Conservation (phyloP, 306 rosid species). For the Cucumis melo region DNA sequence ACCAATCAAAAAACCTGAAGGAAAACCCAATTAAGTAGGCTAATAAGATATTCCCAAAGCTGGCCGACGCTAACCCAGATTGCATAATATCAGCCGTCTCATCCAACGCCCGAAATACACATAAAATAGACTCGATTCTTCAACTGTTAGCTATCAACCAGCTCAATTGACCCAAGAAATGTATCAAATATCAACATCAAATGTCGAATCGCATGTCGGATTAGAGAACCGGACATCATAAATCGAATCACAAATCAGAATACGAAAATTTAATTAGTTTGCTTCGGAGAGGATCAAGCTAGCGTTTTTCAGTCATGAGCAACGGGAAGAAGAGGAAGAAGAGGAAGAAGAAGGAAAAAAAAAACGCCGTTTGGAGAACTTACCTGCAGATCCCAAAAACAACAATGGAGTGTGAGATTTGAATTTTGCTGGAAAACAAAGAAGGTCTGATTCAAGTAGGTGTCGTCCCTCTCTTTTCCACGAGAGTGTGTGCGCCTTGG, state of each 20-base stretch:
- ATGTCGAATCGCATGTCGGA: not conserved
- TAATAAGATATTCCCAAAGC: not conserved
- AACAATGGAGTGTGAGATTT: slow-evolving; percentile 2
- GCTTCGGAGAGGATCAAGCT: not conserved
- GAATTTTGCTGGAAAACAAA: slow-evolving; percentile 3
- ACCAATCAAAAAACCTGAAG: not conserved
- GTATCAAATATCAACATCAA: not conserved
- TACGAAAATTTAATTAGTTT: not conserved
- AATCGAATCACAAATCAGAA: not conserved
- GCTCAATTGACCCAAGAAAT: not conserved
- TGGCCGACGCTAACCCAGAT: not conserved
- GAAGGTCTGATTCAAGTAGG: not conserved
- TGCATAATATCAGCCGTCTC: not conserved
- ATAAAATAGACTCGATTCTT: not conserved
- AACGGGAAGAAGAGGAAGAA: not conserved
- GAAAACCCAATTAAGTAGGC: not conserved
- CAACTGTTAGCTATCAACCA: not conserved
- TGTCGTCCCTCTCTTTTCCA: not conserved
- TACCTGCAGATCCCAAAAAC: slow-evolving; percentile 5
- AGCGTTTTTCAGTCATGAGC: not conserved
- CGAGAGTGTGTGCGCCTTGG: not conserved
- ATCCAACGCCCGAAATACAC: not conserved
- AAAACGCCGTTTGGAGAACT: not conserved
- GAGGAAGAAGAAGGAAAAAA: not conserved
- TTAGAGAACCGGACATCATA: not conserved